These are phyloP conservation scores for Brassica juncea DNA, from an alignment of 345 rosid species.

Conservation along the genomic window DNA sequence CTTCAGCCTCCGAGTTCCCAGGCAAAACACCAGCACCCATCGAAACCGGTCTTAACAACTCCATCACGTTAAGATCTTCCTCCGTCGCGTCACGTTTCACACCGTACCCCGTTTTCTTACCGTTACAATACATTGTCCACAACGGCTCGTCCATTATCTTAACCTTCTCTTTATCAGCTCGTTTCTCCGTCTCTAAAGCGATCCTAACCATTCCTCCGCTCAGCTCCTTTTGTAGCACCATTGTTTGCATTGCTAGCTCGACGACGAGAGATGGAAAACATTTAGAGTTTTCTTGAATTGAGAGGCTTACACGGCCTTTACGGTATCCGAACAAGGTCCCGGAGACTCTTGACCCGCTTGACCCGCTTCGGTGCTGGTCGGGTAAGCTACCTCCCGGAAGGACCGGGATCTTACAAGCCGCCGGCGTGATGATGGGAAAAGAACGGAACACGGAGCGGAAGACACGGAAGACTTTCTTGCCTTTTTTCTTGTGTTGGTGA, in stretches of 20 bases:
- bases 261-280: conserved; percentile 64
- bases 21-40: conserved; percentile 95
- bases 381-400: conserved; percentile 48
- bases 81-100: conserved; percentile 64
- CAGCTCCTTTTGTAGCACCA: conserved; percentile 59
- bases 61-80: conserved; percentile 79
- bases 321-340: conserved; percentile 80
- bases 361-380: conserved; percentile 42
- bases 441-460: conserved; percentile 78
- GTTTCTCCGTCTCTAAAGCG: conserved; percentile 74
- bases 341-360: conserved; percentile 44
- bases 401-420: conserved; percentile 59
- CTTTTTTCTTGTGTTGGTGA: conserved; percentile 46
- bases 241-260: conserved; percentile 68
- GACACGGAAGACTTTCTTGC: conserved; percentile 59
- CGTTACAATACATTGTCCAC: conserved; percentile 85
- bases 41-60: conserved; percentile 67
- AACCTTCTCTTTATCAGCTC: conserved; percentile 51
- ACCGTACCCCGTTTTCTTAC: conserved; percentile 73
- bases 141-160: conserved; percentile 63
- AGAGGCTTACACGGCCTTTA: conserved; percentile 69
- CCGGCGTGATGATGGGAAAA: conserved; percentile 67
- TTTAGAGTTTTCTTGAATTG: conserved; percentile 64
- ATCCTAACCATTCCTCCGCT: conserved; percentile 74
- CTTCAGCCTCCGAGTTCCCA: conserved; percentile 60